Evolutionary conservation across 2,329 filamentous ascomycete species (phyloP).

Genomic region (Curvularia eragrostidis): DNA sequence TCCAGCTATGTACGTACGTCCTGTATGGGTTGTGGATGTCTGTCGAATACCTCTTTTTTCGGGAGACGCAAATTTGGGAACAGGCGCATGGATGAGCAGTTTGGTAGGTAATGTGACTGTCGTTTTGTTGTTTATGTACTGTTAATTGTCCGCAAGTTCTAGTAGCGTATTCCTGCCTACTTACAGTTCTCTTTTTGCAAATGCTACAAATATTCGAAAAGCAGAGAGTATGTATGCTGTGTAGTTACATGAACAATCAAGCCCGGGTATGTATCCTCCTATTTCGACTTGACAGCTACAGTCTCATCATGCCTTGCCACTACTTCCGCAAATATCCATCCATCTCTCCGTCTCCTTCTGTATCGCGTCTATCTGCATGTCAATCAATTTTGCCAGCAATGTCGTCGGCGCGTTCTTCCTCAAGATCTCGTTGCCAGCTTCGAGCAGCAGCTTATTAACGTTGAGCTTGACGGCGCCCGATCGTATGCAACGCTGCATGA

Average conservation of each 20-base stretch:
- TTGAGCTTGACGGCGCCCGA: slow-evolving; percentile 64
- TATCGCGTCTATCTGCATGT: slow-evolving; percentile 55
- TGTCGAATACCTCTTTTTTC: no score
- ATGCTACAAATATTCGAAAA: background rate
- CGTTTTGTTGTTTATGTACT: no score
- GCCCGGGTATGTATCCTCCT: background rate
- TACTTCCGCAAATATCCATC: slow-evolving; percentile 58
- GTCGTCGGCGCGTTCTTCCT: slow-evolving; percentile 46
- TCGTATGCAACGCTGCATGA: slow-evolving; percentile 60
- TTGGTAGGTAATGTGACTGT: no score
- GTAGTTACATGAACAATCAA: background rate
- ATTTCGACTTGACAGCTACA: background rate
- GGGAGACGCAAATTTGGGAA: no score
- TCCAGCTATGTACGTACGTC: no score
- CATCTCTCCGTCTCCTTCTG: slow-evolving; percentile 55
- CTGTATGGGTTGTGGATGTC: no score
- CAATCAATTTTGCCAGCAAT: slow-evolving; percentile 51
- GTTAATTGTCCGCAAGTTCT: no score
- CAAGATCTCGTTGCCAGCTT: slow-evolving; percentile 55
- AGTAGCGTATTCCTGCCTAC: no score
- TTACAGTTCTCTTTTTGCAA: no score
- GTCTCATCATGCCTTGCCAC: slow-evolving; percentile 50
- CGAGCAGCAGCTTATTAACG: slow-evolving; percentile 62
- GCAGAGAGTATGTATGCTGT: background rate
- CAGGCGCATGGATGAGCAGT: no score